A percentile compares a stretch with the other conserved stretches of the same genome.
Evolutionary conservation across 1,284 basidiomycete species (phyloP).

Genomic region (Ceratobasidium sp.): DNA sequence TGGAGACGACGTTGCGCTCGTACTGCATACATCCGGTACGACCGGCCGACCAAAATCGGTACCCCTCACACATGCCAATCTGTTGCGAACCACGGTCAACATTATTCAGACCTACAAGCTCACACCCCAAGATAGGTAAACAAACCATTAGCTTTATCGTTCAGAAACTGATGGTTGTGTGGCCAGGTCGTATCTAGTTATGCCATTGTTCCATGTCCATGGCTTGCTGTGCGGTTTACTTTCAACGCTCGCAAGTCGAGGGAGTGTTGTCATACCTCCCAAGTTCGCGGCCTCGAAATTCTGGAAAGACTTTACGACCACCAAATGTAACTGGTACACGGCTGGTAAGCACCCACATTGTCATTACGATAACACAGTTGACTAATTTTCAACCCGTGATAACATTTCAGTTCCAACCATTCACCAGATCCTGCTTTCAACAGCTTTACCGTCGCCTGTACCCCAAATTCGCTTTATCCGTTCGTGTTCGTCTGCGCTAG

Average conservation of each 20-base stretch:
- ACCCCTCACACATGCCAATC: slow-evolving; percentile 63
- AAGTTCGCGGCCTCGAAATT: slow-evolving; percentile 65
- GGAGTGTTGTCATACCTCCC: slow-evolving; percentile 64
- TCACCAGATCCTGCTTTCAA: slow-evolving; percentile 55
- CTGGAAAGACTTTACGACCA: slow-evolving; percentile 60
- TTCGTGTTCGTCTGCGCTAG: slow-evolving; percentile 55
- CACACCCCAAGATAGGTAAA: slow-evolving; percentile 43
- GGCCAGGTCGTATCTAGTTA: slow-evolving; percentile 61
- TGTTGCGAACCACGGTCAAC: slow-evolving; percentile 65
- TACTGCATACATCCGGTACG: slow-evolving; percentile 69
- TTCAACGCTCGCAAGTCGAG: slow-evolving; percentile 63
- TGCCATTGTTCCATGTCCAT: slow-evolving; percentile 74
- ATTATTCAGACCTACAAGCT: slow-evolving; percentile 65
- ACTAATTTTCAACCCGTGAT: background rate
- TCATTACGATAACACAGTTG: background rate
- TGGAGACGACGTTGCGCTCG: slow-evolving; percentile 59
- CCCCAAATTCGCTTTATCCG: slow-evolving; percentile 57
- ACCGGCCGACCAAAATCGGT: slow-evolving; percentile 68
- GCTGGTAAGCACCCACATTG: slow-evolving; percentile 42
- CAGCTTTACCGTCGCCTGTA: slow-evolving; percentile 49
- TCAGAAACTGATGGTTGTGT: background rate
- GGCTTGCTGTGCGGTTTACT: slow-evolving; percentile 69
- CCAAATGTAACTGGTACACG: slow-evolving; percentile 60
- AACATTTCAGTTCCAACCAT: slow-evolving; percentile 53
- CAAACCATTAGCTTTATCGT: background rate